These are phyloP conservation scores for Diaporthe sp. DNA, from an alignment of 2,329 filamentous ascomycete species.

Conservation along the genomic window DNA sequence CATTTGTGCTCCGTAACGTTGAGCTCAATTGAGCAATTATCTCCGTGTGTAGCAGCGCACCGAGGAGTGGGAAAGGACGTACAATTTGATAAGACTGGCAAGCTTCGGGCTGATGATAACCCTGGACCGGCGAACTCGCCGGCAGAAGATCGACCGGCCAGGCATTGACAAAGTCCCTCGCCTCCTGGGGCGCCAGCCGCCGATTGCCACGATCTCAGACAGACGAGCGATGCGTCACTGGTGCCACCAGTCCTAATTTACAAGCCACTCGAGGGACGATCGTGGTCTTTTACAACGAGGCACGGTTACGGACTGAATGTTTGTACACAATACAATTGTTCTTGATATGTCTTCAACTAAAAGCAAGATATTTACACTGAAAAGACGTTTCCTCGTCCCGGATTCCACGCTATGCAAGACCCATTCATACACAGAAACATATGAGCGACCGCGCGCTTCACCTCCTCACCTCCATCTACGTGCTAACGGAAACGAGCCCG, in stretches of 20 bases:
- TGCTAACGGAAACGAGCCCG: not conserved
- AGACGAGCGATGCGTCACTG: not conserved
- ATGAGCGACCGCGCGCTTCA: not conserved
- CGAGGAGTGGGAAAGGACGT: not conserved
- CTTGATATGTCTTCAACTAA: constrained; percentile 28
- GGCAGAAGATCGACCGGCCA: not conserved
- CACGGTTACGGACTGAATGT: not conserved
- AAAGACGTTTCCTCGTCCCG: constrained; percentile 34
- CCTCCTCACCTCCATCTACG: too few relatives aligned
- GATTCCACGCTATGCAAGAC: constrained; percentile 32
- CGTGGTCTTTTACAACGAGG: not conserved
- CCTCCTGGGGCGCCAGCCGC: not conserved
- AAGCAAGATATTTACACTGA: constrained; percentile 36
- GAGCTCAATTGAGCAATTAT: not conserved
- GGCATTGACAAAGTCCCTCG: not conserved
- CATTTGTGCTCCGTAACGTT: not conserved
- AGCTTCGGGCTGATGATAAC: too few relatives aligned
- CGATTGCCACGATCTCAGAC: not conserved
- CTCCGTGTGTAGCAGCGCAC: not conserved
- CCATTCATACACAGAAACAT: constrained; percentile 8
- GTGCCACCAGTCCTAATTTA: not conserved
- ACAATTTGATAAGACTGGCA: not conserved
- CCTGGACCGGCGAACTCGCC: not conserved
- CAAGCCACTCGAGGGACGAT: not conserved
- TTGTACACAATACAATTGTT: constrained; percentile 30